phyloP scores from a whole-genome alignment of 164 flowering plant genomes.

The Dillenia suffruticosa region DNA sequence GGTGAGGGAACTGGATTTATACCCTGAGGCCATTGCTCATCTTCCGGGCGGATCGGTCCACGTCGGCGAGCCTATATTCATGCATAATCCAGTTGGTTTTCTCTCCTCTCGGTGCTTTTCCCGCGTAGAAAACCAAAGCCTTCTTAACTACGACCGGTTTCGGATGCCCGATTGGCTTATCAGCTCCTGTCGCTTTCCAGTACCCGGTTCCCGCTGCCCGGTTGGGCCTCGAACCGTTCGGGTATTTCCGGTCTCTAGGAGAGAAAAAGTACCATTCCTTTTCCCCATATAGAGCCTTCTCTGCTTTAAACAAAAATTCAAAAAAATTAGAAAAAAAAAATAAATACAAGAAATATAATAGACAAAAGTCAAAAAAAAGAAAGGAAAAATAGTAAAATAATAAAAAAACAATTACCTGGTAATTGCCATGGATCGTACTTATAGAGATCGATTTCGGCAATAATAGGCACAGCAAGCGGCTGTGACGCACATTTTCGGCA shows the following conservation, averaged over 20 bases:
- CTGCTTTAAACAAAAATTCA: slow-evolving; percentile 15
- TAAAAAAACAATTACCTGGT: slow-evolving; percentile 38
- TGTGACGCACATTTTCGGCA: slow-evolving; percentile 61
- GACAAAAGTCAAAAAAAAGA: neutral
- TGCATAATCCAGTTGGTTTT: slow-evolving; percentile 77
- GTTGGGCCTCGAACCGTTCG: slow-evolving; percentile 70
- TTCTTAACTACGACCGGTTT: slow-evolving; percentile 58
- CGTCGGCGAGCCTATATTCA: slow-evolving; percentile 63
- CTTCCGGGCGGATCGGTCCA: slow-evolving; percentile 52
- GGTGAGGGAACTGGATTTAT: neutral
- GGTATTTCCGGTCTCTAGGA: slow-evolving; percentile 63
- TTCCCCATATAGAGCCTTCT: slow-evolving; percentile 49
- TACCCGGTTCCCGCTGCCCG: slow-evolving; percentile 67
- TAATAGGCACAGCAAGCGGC: slow-evolving; percentile 55
- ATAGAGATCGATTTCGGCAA: slow-evolving; percentile 77
- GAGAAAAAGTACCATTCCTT: slow-evolving; percentile 73
- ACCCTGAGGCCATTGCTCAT: slow-evolving; percentile 57
- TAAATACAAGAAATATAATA: neutral
- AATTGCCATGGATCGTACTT: slow-evolving; percentile 72
- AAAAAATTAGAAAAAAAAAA: neutral
- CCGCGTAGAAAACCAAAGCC: slow-evolving; percentile 64
- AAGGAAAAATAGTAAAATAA: neutral
- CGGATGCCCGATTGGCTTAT: slow-evolving; percentile 60
- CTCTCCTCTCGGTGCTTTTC: slow-evolving; percentile 60
- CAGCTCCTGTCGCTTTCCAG: slow-evolving; percentile 77